These are phyloP conservation scores for Ophiostoma australiae DNA, from an alignment of 2,329 filamentous ascomycete genomes.

Conservation along the genomic window DNA sequence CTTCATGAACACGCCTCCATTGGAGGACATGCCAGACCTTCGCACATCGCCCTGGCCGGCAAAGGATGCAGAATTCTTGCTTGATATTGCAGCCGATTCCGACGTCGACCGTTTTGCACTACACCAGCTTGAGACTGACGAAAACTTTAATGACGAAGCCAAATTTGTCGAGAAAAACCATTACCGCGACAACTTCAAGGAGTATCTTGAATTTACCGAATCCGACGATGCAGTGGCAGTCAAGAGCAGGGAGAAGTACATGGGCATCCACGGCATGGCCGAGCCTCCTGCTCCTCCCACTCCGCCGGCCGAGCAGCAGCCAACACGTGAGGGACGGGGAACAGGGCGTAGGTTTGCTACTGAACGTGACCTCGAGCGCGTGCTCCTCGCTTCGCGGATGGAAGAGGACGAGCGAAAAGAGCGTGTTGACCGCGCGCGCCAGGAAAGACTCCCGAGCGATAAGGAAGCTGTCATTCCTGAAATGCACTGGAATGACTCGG, in stretches of 20 bases:
- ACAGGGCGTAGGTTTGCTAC: constrained; percentile 57
- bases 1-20: constrained; percentile 50
- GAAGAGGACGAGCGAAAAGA: constrained; percentile 67
- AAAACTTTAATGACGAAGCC: constrained; percentile 36
- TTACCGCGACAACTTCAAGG: constrained; percentile 47
- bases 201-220: constrained; percentile 52
- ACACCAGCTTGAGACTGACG: constrained; percentile 42
- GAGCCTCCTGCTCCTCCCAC: constrained; percentile 36
- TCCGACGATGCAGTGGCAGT: constrained; percentile 52
- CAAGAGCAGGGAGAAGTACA: constrained; percentile 53
- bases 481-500: constrained; percentile 60
- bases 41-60: constrained; percentile 43
- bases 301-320: constrained; percentile 42
- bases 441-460: constrained; percentile 66
- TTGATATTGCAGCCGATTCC: constrained; percentile 39
- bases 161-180: constrained; percentile 39
- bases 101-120: constrained; percentile 45
- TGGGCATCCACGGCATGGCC: constrained; percentile 36
- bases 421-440: constrained; percentile 58
- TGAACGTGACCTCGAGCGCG: constrained; percentile 67
- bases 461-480: constrained; percentile 71
- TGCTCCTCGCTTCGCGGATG: constrained; percentile 65
- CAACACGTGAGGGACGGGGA: constrained; percentile 53
- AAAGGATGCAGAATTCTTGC: constrained; percentile 43
- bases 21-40: constrained; percentile 50